Evolutionary conservation across 2,329 filamentous ascomycete species (phyloP).

Genomic region (Xylariaceae sp.): DNA sequence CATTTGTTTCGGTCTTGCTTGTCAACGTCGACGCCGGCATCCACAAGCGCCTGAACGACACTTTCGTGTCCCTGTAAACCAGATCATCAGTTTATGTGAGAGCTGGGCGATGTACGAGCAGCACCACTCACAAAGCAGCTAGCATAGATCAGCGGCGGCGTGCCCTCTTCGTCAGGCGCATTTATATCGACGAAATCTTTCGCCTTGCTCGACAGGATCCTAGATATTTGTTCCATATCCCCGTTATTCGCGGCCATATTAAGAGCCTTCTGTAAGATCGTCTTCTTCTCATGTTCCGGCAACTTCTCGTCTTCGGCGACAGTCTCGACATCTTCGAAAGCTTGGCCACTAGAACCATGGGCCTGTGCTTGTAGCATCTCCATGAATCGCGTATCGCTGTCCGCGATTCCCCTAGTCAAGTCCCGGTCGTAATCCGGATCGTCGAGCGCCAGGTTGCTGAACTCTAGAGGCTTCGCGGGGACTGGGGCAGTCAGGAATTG

Average conservation of each 20-base stretch:
- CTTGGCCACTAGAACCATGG: conserved; percentile 69
- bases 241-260: conserved; percentile 97
- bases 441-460: conserved; percentile 75
- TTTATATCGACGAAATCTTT: conserved; percentile 78
- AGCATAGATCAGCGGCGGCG: conserved; percentile 92
- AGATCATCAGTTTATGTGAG: conserved; percentile 4
- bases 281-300: conserved; percentile 68
- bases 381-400: conserved; percentile 84
- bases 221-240: conserved; percentile 73
- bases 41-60: conserved; percentile 77
- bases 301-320: conserved; percentile 71
- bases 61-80: conserved; percentile 69
- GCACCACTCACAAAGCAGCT: conserved; percentile 77
- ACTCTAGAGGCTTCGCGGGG: conserved; percentile 75
- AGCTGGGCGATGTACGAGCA: background rate
- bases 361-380: conserved; percentile 95
- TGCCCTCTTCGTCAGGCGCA: conserved; percentile 86
- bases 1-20: conserved; percentile 93
- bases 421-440: conserved; percentile 70
- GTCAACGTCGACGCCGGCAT: conserved; percentile 83
- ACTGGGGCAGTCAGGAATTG: conserved; percentile 88
- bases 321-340: conserved; percentile 72
- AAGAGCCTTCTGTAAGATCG: conserved; percentile 77
- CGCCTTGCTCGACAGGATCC: conserved; percentile 68
- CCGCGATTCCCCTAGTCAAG: conserved; percentile 51